A percentile compares a stretch with the other conserved stretches of the same genome.
These are phyloP conservation scores for Phialocephala subalpina DNA, from an alignment of 2,329 filamentous ascomycete species.

Conservation along the genomic window DNA sequence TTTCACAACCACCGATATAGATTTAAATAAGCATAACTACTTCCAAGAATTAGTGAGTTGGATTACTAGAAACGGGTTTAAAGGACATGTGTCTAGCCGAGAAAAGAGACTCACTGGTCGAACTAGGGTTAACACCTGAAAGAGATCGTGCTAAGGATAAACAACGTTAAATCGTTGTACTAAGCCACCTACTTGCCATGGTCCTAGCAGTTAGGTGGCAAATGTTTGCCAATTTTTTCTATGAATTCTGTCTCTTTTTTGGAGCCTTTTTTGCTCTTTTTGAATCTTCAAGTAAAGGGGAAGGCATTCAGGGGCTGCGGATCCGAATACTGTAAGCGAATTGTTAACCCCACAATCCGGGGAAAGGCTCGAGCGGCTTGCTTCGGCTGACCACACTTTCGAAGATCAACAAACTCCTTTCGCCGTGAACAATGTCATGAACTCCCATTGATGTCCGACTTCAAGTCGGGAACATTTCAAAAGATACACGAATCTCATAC, in stretches of 20 bases:
- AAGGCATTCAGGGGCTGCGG: too few species aligned
- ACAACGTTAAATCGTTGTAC: neutral
- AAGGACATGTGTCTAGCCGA: neutral
- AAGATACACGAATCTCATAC: neutral
- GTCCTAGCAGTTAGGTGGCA: neutral
- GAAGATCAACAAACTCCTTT: neutral
- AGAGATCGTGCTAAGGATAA: neutral
- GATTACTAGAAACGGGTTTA: neutral
- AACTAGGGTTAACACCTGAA: neutral
- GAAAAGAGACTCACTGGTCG: neutral
- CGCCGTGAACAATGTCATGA: neutral
- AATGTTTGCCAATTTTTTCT: neutral
- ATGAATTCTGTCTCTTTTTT: neutral
- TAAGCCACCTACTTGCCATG: neutral
- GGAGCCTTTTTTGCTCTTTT: too few species aligned
- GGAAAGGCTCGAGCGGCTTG: neutral
- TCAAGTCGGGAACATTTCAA: neutral
- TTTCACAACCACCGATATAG: neutral
- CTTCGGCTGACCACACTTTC: neutral
- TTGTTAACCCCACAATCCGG: neutral
- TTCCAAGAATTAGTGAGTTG: neutral
- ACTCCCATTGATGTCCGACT: slow-evolving; percentile 6
- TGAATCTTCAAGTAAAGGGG: too few species aligned
- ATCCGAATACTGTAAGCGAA: too few species aligned
- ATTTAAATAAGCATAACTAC: neutral